A percentile compares a stretch with the other conserved stretches of the same genome.
These are phyloP conservation scores for Pigoraptor vietnamica DNA, from an alignment of 78 protist species.

Conservation along the genomic window DNA sequence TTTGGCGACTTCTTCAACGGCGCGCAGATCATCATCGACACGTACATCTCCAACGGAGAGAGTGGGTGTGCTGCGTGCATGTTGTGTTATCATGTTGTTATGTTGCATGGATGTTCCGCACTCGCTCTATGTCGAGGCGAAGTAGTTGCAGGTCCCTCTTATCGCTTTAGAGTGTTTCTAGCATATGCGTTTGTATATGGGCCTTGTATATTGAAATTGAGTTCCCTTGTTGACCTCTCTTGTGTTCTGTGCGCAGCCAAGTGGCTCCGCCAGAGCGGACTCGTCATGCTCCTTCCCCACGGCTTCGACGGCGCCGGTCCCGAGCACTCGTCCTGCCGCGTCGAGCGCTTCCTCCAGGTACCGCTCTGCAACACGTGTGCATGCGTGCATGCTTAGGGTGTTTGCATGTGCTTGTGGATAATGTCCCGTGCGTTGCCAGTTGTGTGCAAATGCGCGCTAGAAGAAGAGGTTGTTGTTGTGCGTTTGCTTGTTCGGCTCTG, in stretches of 20 bases:
- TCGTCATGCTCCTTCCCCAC: constrained; percentile 88
- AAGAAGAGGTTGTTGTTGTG: too few species aligned
- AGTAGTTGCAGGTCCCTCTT: too few species aligned
- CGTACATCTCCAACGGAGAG: constrained; percentile 74
- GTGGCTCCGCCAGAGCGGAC: constrained; percentile 84
- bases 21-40: constrained; percentile 93
- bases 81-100: too few species aligned
- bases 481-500: too few species aligned
- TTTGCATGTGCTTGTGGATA: neutral
- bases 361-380: neutral
- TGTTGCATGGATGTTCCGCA: neutral
- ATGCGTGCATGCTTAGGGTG: neutral
- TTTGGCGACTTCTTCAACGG: constrained; percentile 93
- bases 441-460: too few species aligned
- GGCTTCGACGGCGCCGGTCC: constrained; percentile 98
- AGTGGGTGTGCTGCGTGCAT: neutral
- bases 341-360: constrained; percentile 77
- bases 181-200: too few species aligned
- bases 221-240: too few species aligned
- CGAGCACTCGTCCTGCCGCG: constrained; percentile 90
- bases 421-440: neutral
- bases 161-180: too few species aligned
- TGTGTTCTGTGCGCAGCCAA: constrained; percentile 45
- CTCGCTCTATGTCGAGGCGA: too few species aligned
- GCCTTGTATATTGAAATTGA: too few species aligned